These are phyloP conservation scores for Cladorrhinum sp. DNA, from an alignment of 2,329 filamentous ascomycete genomes.

Conservation along the genomic window DNA sequence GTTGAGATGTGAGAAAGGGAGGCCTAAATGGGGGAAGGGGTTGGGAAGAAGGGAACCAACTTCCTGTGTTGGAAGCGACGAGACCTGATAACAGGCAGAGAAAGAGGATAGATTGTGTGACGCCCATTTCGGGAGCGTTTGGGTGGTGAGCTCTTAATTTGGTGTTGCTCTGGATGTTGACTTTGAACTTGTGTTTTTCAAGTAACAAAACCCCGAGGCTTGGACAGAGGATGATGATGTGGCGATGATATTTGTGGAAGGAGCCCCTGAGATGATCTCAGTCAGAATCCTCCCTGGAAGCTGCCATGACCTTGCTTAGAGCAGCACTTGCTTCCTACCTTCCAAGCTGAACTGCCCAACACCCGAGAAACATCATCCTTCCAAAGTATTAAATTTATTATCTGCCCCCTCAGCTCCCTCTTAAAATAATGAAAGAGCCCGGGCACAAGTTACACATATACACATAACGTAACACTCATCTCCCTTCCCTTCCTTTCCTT, in stretches of 20 bases:
- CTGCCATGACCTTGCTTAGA: too few species aligned
- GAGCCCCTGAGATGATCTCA: background rate
- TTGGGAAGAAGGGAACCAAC: background rate
- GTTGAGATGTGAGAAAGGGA: too few species aligned
- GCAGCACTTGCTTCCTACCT: too few species aligned
- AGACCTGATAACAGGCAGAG: background rate
- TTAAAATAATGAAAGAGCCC: background rate
- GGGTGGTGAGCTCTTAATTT: too few species aligned
- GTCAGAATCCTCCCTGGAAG: background rate
- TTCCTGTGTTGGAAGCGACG: background rate
- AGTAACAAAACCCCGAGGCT: too few species aligned
- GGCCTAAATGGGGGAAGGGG: too few species aligned
- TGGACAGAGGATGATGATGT: background rate
- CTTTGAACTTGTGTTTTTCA: background rate
- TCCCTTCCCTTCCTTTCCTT: background rate
- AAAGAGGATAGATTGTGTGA: background rate
- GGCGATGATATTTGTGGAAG: background rate
- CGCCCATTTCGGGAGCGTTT: too few species aligned
- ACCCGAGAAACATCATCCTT: background rate
- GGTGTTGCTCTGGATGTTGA: background rate
- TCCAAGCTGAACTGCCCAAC: background rate
- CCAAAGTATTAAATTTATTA: background rate
- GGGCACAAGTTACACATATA: background rate
- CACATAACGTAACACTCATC: background rate
- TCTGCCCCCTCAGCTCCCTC: background rate